phyloP scores from a whole-genome alignment of 176 grass and related monocot genomes.

The Oryza punctata region DNA sequence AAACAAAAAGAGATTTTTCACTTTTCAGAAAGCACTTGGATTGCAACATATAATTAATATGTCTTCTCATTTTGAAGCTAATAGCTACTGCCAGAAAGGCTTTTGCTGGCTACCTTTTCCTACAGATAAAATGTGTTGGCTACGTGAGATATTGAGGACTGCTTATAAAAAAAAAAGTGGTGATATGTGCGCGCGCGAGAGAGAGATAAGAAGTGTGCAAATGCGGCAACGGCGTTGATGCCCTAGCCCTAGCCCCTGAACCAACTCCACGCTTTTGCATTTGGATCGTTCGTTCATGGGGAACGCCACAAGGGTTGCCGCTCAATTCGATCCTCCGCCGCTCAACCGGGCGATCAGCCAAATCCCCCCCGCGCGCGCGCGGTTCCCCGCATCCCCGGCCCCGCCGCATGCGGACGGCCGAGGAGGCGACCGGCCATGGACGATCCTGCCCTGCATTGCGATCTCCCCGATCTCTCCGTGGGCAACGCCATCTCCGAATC shows the following conservation, averaged over 20 bases:
- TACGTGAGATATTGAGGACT: not conserved
- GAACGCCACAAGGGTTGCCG: not conserved
- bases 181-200: not conserved
- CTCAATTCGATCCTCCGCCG: not conserved
- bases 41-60: too few relatives aligned
- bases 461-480: not conserved
- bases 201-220: not conserved
- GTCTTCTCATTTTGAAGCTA: not conserved
- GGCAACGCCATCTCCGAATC: too few relatives aligned
- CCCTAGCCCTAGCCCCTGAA: not conserved
- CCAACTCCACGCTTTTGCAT: not conserved
- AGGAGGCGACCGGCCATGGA: not conserved
- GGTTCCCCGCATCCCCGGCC: not conserved
- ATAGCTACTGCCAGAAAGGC: not conserved
- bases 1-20: not conserved
- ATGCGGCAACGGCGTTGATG: not conserved
- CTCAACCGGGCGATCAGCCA: not conserved
- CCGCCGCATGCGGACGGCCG: not conserved
- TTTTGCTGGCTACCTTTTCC: not conserved
- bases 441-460: not conserved
- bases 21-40: not conserved
- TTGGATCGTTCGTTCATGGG: not conserved
- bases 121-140: not conserved
- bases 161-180: not conserved
- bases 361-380: not conserved